Percentiles rank a stretch among this genome's conserved stretches.
phyloP scores from a whole-genome alignment of 306 rosid genomes.

The Fagus crenata region DNA sequence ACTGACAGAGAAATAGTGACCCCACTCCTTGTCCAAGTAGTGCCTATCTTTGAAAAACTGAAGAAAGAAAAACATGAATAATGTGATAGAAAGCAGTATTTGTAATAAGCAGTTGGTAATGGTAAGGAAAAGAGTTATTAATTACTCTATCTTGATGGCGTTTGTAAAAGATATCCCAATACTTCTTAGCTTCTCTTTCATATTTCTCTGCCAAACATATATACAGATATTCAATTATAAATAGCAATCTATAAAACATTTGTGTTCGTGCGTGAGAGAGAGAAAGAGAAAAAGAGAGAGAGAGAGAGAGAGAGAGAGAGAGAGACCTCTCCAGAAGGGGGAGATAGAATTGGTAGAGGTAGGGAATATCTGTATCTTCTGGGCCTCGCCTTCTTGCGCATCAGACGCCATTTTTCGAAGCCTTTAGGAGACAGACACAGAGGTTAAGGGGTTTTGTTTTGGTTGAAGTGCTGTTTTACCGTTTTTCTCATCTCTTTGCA shows the following conservation, averaged over 20 bases:
- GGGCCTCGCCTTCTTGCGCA: slow-evolving; percentile 32
- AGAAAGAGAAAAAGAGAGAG: too few species aligned
- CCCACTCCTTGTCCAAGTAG: slow-evolving; percentile 97
- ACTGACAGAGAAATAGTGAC: slow-evolving; percentile 80
- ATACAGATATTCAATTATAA: background rate
- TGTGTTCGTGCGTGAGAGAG: background rate
- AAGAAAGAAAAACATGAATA: slow-evolving; percentile 6
- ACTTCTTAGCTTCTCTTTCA: slow-evolving; percentile 82
- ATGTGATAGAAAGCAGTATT: background rate
- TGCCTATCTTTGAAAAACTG: slow-evolving; percentile 94
- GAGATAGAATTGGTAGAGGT: slow-evolving; percentile 56
- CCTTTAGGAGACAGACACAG: background rate
- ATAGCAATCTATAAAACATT: too few species aligned
- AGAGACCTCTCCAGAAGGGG: slow-evolving; percentile 83
- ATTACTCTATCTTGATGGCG: slow-evolving; percentile 79
- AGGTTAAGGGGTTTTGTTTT: background rate
- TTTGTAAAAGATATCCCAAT: slow-evolving; percentile 95
- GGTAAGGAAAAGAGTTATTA: slow-evolving; percentile 13
- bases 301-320: slow-evolving; percentile 6
- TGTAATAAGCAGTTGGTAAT: background rate
- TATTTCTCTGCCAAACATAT: slow-evolving; percentile 62
- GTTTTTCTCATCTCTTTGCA: background rate
- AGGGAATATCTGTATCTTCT: slow-evolving; percentile 75
- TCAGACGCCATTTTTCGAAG: slow-evolving; percentile 48
- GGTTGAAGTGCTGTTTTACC: too few species aligned